phyloP scores from a whole-genome alignment of 2,329 filamentous ascomycete species.

The Trichoderma atrobrunneum region DNA sequence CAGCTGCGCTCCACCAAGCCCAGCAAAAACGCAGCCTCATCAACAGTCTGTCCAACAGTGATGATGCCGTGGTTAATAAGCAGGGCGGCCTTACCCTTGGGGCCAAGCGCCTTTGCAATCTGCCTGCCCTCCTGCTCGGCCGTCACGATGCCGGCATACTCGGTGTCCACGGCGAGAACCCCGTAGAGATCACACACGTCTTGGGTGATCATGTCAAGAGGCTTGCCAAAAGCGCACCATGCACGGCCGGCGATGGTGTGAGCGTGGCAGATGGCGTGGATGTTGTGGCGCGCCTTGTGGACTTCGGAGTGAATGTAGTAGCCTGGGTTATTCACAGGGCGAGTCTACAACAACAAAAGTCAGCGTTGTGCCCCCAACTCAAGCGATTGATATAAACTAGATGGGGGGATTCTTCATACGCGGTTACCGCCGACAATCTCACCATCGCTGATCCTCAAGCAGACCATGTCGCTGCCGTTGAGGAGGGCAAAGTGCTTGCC shows the following conservation, averaged over 20 bases:
- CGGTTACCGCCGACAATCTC: conserved; percentile 62
- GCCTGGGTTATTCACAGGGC: conserved; percentile 64
- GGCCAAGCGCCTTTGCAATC: conserved; percentile 61
- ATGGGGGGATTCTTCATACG: conserved; percentile 22
- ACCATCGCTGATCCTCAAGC: conserved; percentile 56
- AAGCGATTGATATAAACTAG: neutral
- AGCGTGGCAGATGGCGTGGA: conserved; percentile 66
- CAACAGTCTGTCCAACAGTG: conserved; percentile 68
- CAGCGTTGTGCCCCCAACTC: neutral
- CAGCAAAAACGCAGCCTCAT: conserved; percentile 71
- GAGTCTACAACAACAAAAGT: conserved; percentile 29
- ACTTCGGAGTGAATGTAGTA: conserved; percentile 69
- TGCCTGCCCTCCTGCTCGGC: conserved; percentile 61
- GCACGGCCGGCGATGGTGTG: conserved; percentile 66
- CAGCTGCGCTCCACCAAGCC: conserved; percentile 67
- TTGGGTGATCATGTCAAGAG: conserved; percentile 69
- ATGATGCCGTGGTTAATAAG: conserved; percentile 70
- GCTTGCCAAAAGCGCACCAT: conserved; percentile 62
- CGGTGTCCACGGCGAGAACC: conserved; percentile 57
- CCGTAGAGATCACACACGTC: conserved; percentile 65
- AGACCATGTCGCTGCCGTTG: conserved; percentile 65
- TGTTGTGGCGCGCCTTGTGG: conserved; percentile 62
- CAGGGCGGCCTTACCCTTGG: conserved; percentile 58
- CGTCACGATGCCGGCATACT: conserved; percentile 56
- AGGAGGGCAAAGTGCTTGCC: conserved; percentile 65